Percentiles rank a stretch among this genome's conserved stretches.
These are phyloP conservation scores for Trifolium repens DNA, from an alignment of 306 rosid species.

Conservation along the genomic window DNA sequence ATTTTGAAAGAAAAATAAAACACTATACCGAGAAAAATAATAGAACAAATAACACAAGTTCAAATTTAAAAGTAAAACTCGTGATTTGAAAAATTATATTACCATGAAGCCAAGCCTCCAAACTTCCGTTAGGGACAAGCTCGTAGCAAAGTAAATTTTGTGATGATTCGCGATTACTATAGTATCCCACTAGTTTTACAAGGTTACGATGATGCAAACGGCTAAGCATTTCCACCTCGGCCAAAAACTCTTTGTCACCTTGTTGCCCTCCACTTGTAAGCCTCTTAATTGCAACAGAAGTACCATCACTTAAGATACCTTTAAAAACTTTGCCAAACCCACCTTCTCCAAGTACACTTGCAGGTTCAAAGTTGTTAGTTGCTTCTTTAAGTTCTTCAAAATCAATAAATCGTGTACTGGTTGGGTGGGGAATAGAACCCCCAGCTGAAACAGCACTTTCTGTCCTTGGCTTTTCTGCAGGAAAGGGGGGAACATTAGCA, in stretches of 20 bases:
- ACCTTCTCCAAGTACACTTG: conserved; percentile 92
- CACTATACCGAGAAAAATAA: conserved; percentile 10
- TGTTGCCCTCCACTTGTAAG: conserved; percentile 96
- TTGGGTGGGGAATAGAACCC: conserved; percentile 89
- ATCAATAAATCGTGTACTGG: conserved; percentile 89
- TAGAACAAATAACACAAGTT: conserved; percentile 25
- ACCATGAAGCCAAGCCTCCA: conserved; percentile 99
- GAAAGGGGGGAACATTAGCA: conserved; percentile 31
- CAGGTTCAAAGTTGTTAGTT: conserved; percentile 87
- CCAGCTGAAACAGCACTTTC: conserved; percentile 55
- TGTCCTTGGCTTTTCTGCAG: conserved; percentile 69
- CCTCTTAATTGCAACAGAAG: conserved; percentile 95
- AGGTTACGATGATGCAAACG: conserved; percentile 98
- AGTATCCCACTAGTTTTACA: conserved; percentile 94
- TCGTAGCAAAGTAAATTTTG: conserved; percentile 97
- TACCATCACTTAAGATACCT: conserved; percentile 93
- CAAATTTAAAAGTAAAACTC: conserved; percentile 11
- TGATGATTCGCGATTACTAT: conserved; percentile 80
- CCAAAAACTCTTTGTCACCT: conserved; percentile 93
- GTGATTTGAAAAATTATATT: conserved; percentile 45
- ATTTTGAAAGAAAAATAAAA: neutral
- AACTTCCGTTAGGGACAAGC: conserved; percentile 96
- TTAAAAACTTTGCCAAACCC: conserved; percentile 93
- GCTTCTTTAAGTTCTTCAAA: conserved; percentile 97
- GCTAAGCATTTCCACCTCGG: conserved; percentile 98